These are phyloP conservation scores for Amylostereum areolatum DNA, from an alignment of 1,284 basidiomycete species.

Conservation along the genomic window DNA sequence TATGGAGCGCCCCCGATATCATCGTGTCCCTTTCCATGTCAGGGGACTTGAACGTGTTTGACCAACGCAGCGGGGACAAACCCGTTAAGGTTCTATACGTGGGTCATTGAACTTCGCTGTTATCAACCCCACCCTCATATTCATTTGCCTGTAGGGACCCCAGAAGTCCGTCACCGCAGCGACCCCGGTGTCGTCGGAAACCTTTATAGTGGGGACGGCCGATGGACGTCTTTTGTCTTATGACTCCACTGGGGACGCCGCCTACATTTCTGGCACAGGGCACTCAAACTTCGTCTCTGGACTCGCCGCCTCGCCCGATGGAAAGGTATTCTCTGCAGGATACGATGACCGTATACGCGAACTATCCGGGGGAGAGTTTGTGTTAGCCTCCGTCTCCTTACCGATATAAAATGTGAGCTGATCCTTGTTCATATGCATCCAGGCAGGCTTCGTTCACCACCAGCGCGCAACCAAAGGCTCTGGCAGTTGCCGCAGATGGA, in stretches of 20 bases:
- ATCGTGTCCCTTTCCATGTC: conserved; percentile 85
- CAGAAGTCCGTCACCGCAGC: conserved; percentile 77
- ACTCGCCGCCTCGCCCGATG: conserved; percentile 45
- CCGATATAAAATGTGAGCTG: not conserved
- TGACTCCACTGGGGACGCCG: conserved; percentile 39
- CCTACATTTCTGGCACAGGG: conserved; percentile 53
- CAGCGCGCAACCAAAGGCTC: conserved; percentile 67
- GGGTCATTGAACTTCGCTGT: conserved; percentile 11
- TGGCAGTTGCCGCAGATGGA: conserved; percentile 56
- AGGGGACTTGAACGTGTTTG: conserved; percentile 83
- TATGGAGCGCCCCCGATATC: conserved; percentile 68
- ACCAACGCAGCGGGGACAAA: conserved; percentile 60
- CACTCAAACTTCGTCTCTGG: conserved; percentile 73
- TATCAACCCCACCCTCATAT: conserved; percentile 1
- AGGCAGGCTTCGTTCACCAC: conserved; percentile 45
- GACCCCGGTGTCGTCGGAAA: conserved; percentile 39
- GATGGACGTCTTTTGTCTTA: conserved; percentile 79
- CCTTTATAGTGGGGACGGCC: conserved; percentile 79
- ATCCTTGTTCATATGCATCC: conserved; percentile 1
- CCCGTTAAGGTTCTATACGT: conserved; percentile 61
- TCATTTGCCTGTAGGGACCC: conserved; percentile 47
- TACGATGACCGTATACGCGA: conserved; percentile 79
- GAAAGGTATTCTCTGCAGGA: conserved; percentile 63
- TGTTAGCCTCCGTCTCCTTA: conserved; percentile 36
- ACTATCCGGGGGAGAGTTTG: conserved; percentile 48